phyloP scores from a whole-genome alignment of 1,284 basidiomycete species.

The Leccinum fuscescens region DNA sequence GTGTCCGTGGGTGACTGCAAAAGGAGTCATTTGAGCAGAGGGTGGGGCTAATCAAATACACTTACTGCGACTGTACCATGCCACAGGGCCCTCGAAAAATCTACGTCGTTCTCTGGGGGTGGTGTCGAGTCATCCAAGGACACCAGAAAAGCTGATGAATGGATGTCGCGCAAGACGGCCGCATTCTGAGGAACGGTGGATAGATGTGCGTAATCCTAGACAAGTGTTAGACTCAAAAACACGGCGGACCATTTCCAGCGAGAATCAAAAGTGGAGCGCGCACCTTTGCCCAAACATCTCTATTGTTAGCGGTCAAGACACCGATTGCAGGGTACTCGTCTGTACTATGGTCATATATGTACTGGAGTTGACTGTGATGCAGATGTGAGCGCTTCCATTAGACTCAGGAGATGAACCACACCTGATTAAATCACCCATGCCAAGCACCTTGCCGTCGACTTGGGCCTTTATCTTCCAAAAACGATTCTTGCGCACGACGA shows the following conservation, averaged over 20 bases:
- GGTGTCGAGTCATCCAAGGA: constrained; percentile 69
- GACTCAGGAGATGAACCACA: constrained; percentile 27
- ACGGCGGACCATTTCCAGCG: background rate
- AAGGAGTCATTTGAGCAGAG: background rate
- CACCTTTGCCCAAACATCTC: constrained; percentile 84
- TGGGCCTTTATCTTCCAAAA: constrained; percentile 73
- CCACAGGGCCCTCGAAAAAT: constrained; percentile 69
- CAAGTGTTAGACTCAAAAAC: background rate
- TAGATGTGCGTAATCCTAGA: constrained; percentile 64
- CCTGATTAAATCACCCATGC: constrained; percentile 69
- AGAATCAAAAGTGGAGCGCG: constrained; percentile 8
- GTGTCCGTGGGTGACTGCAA: constrained; percentile 12
- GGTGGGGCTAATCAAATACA: background rate
- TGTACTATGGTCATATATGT: constrained; percentile 67
- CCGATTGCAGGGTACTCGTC: constrained; percentile 73
- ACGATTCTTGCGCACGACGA: constrained; percentile 76
- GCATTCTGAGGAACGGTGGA: constrained; percentile 58
- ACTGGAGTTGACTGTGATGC: constrained; percentile 63
- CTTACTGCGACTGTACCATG: constrained; percentile 53
- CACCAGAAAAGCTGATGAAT: constrained; percentile 80
- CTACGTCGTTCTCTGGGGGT: constrained; percentile 39
- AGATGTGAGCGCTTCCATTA: constrained; percentile 1
- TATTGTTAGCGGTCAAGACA: constrained; percentile 71
- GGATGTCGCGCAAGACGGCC: constrained; percentile 66
- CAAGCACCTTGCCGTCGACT: constrained; percentile 57